Evolutionary conservation across 2,329 filamentous ascomycete genomes (phyloP).

Genomic region (Raffaelea albimanens): DNA sequence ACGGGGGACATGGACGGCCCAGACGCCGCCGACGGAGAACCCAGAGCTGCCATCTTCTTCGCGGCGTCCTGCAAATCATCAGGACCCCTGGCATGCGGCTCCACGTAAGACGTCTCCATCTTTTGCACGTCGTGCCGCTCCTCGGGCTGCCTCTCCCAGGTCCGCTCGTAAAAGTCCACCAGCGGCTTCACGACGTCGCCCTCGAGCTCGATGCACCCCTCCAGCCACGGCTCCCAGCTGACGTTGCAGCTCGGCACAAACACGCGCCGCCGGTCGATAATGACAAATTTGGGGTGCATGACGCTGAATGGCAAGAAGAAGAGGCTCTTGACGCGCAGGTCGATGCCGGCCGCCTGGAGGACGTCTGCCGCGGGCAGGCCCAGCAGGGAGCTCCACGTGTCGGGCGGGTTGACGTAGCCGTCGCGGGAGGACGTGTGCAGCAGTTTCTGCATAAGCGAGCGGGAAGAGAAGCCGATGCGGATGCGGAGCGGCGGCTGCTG

Average conservation of each 20-base stretch:
- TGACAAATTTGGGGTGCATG: conserved; percentile 79
- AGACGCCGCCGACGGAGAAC: too few relatives aligned
- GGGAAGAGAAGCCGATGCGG: conserved; percentile 67
- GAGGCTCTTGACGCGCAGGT: conserved; percentile 64
- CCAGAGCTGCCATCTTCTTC: too few relatives aligned
- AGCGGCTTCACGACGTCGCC: conserved; percentile 55
- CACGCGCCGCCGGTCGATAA: conserved; percentile 58
- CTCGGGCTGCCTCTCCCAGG: conserved; percentile 46
- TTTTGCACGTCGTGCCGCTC: too few relatives aligned
- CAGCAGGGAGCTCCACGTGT: conserved; percentile 49
- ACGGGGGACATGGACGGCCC: not conserved
- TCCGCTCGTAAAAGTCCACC: conserved; percentile 53
- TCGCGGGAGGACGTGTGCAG: conserved; percentile 55
- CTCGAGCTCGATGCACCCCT: conserved; percentile 60
- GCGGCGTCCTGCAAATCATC: too few relatives aligned
- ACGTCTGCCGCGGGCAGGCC: conserved; percentile 49
- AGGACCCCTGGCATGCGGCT: too few relatives aligned
- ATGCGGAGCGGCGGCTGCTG: conserved; percentile 40
- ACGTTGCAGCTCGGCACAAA: conserved; percentile 76
- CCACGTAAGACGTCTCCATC: too few relatives aligned
- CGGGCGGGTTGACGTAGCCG: conserved; percentile 52
- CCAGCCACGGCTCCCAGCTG: conserved; percentile 82
- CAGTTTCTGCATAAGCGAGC: conserved; percentile 63
- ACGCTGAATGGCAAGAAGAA: conserved; percentile 75
- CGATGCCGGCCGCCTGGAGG: conserved; percentile 48